Base-by-base conservation (phyloP, 2,329 filamentous ascomycete species). In the Leptoxyphium fumago region DNA sequence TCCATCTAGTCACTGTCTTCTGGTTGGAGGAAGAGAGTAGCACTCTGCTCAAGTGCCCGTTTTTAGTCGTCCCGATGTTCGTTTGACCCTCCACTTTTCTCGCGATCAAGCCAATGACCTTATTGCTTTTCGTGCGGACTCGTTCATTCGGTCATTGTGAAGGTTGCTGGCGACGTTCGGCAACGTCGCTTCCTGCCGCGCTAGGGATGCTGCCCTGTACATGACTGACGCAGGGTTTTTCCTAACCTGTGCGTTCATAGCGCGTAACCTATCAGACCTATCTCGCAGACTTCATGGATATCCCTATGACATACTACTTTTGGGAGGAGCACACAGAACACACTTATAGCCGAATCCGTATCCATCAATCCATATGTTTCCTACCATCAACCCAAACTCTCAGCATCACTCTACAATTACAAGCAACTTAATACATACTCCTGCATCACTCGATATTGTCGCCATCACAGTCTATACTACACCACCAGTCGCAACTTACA, bases 221-320 rank as follows among this genome's bases (percentile, higher is more conserved):
- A 36, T 13, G 32, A 26, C 43, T 53, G 51, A 53, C 51, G 51
- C 49, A 53, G 48, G 49, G 49, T 52, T 46, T 47, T 47, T 49
- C 43, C 50, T 46, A 40, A 44, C 38, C 39, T 43, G 38, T 42
- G 38, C 18, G 39, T 28, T 29, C 6, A 29, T 26, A 7, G 21
- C 21, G 7, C 21, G 21, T 26, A 26, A 26, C 21, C 21, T 26
- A 26, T 26, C 21, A 26, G n/a, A n/a, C 21, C 21, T 26, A 26
- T 7, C 21, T 26, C 21, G 4, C 21, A n/a, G n/a, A n/a, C n/a
- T n/a, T n/a, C n/a, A n/a, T 26, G 7, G 21, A 26, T 4, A 7
- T 26, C 21, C 21, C 21, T 26, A 26, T 26, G 21, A 26, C 21
- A 26, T 26, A 26, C 21, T 26, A 4, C 21, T 26, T 26, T 7